Evolutionary conservation across 345 rosid species (phyloP), one percentile per base, ranked within the genome.

Genomic region (Microcos paniculata): DNA sequence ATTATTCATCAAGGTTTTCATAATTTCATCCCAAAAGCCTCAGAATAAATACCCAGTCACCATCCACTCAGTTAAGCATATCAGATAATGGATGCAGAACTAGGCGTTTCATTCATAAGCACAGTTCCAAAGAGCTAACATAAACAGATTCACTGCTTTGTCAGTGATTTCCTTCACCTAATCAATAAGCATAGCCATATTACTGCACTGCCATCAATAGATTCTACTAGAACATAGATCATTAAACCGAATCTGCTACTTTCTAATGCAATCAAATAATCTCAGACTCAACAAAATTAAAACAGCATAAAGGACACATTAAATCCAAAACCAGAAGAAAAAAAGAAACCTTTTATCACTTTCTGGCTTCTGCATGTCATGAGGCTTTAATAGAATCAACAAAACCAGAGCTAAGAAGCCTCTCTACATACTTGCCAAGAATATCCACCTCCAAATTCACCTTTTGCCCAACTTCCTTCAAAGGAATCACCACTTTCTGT

Each of bases 401-500:
- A 70, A 87, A 84, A 9, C 92, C 90, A 76, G 79, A 86, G 28
- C 85, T 59, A 62, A 95, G 96, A 43, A 95, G 85, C 81, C 97
- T 93, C 88, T 93, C 98, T 11, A 94, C 98, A 66, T 94, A 91
- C 82, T 94, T 94, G 58, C 94, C 98, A 80, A 94, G 83, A 58
- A 94, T 91, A 76, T 94, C 98, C 77, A 93, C 97, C 86, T 94
- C 98, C 79, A 94, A 76, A 79, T 94, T 94, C 72, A 94, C 98
- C 79, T 91, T 94, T 73, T 94, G 90, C 23, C 98, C 93, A 53
- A 87, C 82, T 53, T 76, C 82, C 89, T 94, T 94, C 83, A 74
- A 77, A 11, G 95, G 90, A 78, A 92, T 84, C 63, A 92, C 94
- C 15, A 94, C 89, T 0, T 92, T 90, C 83, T 89, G 89, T 84